Evolutionary conservation across 2,329 filamentous ascomycete species (phyloP).

Genomic region (Phyllosticta capitalensis): DNA sequence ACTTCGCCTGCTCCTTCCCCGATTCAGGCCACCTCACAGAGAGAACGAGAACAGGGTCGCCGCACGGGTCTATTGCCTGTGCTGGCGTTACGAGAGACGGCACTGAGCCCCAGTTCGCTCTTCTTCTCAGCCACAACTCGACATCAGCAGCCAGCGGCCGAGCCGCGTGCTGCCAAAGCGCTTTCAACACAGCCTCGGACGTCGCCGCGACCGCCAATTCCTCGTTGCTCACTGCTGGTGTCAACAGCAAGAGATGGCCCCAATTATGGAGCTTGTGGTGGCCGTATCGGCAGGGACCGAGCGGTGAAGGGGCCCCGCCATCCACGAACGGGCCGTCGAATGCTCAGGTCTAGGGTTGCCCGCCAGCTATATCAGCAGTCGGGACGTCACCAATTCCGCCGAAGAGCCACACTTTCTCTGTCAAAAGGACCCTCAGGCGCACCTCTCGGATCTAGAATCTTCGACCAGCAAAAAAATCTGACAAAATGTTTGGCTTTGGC

Average conservation of each 20-base stretch:
- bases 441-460: neutral
- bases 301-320: neutral
- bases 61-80: neutral
- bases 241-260: neutral
- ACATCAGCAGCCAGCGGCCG: neutral
- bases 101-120: neutral
- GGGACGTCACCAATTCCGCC: neutral
- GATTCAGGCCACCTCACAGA: neutral
- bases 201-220: neutral
- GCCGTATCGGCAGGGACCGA: neutral
- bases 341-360: neutral
- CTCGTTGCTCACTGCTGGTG: neutral
- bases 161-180: neutral
- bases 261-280: neutral
- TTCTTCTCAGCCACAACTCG: neutral
- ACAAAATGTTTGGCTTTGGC: conserved; percentile 7
- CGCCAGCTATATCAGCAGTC: neutral
- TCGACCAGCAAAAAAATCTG: neutral
- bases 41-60: neutral
- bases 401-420: neutral
- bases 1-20: neutral
- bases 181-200: neutral
- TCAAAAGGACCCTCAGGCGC: neutral
- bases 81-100: neutral
- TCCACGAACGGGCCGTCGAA: neutral